A percentile compares a stretch with the other conserved stretches of the same genome.
Conservation (phyloP, 2,329 filamentous ascomycete genomes). For the Fusarium begoniae region DNA sequence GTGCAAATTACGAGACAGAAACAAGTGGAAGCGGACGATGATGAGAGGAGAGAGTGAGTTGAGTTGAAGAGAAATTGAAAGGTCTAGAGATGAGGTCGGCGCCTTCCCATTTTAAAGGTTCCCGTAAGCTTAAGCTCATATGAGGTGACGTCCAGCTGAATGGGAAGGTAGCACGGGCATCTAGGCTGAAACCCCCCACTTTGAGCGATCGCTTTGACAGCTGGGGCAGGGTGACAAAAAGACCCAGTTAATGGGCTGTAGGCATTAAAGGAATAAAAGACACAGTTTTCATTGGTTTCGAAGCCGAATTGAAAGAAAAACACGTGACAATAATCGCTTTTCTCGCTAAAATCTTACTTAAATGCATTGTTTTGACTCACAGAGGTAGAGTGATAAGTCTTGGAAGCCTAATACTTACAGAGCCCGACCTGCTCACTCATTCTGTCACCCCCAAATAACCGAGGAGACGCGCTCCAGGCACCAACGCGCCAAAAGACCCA, state of each 20-base stretch:
- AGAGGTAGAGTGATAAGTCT: accelerated
- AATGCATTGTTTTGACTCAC: no score
- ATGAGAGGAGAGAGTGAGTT: neutral
- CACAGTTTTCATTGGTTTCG: accelerated
- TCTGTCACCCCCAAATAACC: neutral
- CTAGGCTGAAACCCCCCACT: constrained; percentile 35
- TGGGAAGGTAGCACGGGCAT: constrained; percentile 21
- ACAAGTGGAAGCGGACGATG: constrained; percentile 1
- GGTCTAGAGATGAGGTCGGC: constrained; percentile 1
- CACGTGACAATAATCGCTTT: accelerated
- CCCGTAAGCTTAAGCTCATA: neutral
- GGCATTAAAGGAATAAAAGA: neutral
- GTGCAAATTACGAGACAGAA: neutral
- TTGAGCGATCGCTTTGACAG: neutral
- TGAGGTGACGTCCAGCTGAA: constrained; percentile 22
- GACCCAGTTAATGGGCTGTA: accelerated
- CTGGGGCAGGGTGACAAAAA: constrained; percentile 8
- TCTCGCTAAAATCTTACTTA: accelerated
- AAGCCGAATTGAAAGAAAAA: neutral
- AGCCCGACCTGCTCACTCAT: neutral
- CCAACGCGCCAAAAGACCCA: constrained; percentile 30
- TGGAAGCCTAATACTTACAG: no score
- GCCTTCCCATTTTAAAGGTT: constrained; percentile 31
- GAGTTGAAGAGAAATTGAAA: neutral
- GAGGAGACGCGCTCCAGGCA: constrained; percentile 38